Base-by-base conservation (phyloP, 2,329 filamentous ascomycete species). In the Boeremia exigua region DNA sequence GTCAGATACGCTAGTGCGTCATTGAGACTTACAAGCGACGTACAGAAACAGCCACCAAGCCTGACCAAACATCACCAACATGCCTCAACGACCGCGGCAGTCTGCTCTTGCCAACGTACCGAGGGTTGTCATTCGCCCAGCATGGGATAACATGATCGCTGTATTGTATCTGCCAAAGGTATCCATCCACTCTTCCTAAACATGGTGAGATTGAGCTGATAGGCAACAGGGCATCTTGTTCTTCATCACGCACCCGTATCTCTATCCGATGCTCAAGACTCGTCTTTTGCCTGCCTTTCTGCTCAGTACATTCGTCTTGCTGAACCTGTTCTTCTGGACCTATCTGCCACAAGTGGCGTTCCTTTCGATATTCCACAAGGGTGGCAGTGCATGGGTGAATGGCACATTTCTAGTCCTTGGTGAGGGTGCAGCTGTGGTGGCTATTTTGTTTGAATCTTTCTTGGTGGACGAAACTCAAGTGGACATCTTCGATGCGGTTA, bases 311-410 rank as follows among this genome's bases (percentile, higher is more conserved):
- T 86, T 95, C 50, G 89, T 97, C 12, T 91, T 96, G 59, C 79
- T 88, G n/a, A 81, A 96, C 17, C 85, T 98, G 17, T 98, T 98
- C 75, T 81, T 91, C 11, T 96, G 95, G 75, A 82, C 91, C 0
- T 98, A 96, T 66, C 78, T 97, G 2, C 94, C 94, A 0, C 91
- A 98, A 72, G 92, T 92, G 52, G 90, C 91, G 1, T 91, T 99
- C 68, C 84, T 99, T 19, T 88, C 90, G 14, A 85, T 98, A 63
- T 98, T 97, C 74, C 93, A 98, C 67, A 90, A 90, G 19, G 84
- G 65, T 25, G 77, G 86, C 56, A 88, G 88, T 28, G 95, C 95
- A n/a, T 96, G 92, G 90, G 78, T 96, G 54, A 97, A 92, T 67
- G 92, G 90, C 2, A 87, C 91, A 0, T 88, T 98, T 60, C 81